Percentiles rank a stretch among this genome's conserved stretches.
Evolutionary conservation across 1,139 yeast genomes (phyloP).

Genomic region (Suhomyces choctaworum): DNA sequence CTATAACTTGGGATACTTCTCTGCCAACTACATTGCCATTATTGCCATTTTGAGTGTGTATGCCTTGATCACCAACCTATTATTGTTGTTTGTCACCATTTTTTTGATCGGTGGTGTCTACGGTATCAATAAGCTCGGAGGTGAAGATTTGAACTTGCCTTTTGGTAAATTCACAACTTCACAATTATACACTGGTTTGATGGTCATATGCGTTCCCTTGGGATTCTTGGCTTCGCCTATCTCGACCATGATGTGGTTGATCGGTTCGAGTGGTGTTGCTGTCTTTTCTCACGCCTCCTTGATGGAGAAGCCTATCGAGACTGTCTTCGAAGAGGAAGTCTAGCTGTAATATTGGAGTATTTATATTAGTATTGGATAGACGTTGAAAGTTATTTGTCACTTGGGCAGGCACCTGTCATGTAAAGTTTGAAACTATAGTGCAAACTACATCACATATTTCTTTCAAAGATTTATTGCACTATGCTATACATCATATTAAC

Average conservation of each 20-base stretch:
- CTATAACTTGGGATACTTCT: slow-evolving; percentile 83
- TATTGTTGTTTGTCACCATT: slow-evolving; percentile 77
- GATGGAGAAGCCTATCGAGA: slow-evolving; percentile 97
- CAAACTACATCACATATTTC: too few relatives aligned
- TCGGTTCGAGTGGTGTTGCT: slow-evolving; percentile 88
- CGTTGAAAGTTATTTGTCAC: too few relatives aligned
- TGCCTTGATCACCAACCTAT: slow-evolving; percentile 74
- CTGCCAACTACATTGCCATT: slow-evolving; percentile 80
- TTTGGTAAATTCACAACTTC: slow-evolving; percentile 71
- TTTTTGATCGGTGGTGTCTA: slow-evolving; percentile 68
- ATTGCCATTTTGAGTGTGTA: slow-evolving; percentile 61
- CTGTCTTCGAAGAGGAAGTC: slow-evolving; percentile 88
- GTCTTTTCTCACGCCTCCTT: slow-evolving; percentile 90
- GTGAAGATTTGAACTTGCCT: slow-evolving; percentile 76
- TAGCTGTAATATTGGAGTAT: slow-evolving; percentile 11
- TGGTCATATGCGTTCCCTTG: slow-evolving; percentile 78
- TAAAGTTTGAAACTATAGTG: too few relatives aligned
- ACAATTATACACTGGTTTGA: slow-evolving; percentile 84
- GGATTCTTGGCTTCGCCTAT: slow-evolving; percentile 94
- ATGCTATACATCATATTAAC: slow-evolving; percentile 13
- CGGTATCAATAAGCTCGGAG: slow-evolving; percentile 77
- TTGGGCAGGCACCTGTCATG: too few relatives aligned
- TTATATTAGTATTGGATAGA: neutral
- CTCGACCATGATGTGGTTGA: slow-evolving; percentile 91
- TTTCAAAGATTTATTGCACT: slow-evolving; percentile 13